A percentile compares a stretch with the other conserved stretches of the same genome.
phyloP scores from a whole-genome alignment of 805 yeast genomes.

The Saccharomycopsis sp. region DNA sequence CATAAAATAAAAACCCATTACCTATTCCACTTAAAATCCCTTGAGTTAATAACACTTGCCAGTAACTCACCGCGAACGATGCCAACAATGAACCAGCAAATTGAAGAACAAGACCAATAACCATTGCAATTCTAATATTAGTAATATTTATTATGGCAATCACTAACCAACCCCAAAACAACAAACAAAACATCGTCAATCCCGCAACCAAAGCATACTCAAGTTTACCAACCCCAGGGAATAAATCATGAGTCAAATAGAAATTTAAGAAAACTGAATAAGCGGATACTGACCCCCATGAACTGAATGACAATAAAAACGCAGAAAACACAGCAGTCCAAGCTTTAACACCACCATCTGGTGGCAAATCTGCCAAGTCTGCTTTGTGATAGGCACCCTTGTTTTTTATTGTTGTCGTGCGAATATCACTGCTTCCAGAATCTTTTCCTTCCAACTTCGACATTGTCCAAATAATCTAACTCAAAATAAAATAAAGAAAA shows the following conservation, averaged over 20 bases:
- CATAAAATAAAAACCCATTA: slow-evolving; percentile 44
- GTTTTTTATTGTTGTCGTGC: no score
- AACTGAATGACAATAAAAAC: slow-evolving; percentile 43
- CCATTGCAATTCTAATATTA: slow-evolving; percentile 21
- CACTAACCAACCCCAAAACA: slow-evolving; percentile 14
- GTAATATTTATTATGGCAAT: slow-evolving; percentile 2
- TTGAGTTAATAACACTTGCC: slow-evolving; percentile 47
- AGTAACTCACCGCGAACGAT: slow-evolving; percentile 41
- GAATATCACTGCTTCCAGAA: no score
- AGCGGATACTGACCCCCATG: slow-evolving; percentile 72
- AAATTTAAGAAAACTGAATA: slow-evolving; percentile 57
- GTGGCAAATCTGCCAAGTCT: slow-evolving; percentile 32
- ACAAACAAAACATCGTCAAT: slow-evolving; percentile 37
- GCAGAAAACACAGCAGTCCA: slow-evolving; percentile 41
- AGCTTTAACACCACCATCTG: slow-evolving; percentile 56
- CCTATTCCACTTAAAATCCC: slow-evolving; percentile 47
- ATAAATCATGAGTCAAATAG: slow-evolving; percentile 44
- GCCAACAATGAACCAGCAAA: slow-evolving; percentile 44
- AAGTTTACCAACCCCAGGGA: slow-evolving; percentile 46
- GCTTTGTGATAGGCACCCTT: slow-evolving; percentile 18
- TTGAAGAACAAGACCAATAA: slow-evolving; percentile 37
- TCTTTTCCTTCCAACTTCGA: no score
- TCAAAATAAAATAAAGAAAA: no score
- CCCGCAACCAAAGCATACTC: slow-evolving; percentile 70
- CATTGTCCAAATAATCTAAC: no score